Evolutionary conservation across 371 early-diverging fungal genomes (phyloP).

Genomic region (Circinella minor): DNA sequence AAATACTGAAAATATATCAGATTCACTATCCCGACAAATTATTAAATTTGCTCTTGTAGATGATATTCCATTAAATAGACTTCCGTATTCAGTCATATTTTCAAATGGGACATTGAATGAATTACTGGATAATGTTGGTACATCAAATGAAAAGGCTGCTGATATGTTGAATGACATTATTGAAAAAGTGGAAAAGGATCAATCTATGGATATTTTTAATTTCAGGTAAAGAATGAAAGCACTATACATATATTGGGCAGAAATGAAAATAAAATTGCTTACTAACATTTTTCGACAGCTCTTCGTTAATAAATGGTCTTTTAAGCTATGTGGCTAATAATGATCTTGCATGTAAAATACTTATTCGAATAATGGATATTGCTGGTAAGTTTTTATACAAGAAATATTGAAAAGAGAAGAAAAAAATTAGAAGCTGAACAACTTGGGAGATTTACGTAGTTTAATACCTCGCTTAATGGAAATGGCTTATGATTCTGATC

Average conservation of each 20-base stretch:
- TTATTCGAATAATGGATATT: slow-evolving; percentile 10
- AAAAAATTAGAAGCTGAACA: slow-evolving; percentile 9
- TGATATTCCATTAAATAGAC: neutral
- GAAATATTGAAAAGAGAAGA: neutral
- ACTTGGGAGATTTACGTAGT: slow-evolving; percentile 7
- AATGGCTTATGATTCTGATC: slow-evolving; percentile 10
- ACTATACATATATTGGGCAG: no score
- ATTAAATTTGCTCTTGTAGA: neutral
- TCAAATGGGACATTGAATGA: neutral
- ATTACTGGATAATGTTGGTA: neutral
- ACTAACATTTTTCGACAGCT: neutral
- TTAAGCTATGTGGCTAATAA: neutral
- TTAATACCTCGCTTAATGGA: neutral
- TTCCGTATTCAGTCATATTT: neutral
- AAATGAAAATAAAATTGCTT: no score
- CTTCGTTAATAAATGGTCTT: neutral
- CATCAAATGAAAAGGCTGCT: neutral
- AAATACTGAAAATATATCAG: neutral
- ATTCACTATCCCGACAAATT: neutral
- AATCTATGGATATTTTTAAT: neutral
- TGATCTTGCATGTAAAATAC: slow-evolving; percentile 13
- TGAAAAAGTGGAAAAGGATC: neutral
- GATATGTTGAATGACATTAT: neutral
- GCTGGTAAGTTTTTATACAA: slow-evolving; percentile 8
- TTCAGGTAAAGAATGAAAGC: neutral